These are phyloP conservation scores for Elsinoe australis DNA, from an alignment of 2,329 filamentous ascomycete species.

Conservation along the genomic window DNA sequence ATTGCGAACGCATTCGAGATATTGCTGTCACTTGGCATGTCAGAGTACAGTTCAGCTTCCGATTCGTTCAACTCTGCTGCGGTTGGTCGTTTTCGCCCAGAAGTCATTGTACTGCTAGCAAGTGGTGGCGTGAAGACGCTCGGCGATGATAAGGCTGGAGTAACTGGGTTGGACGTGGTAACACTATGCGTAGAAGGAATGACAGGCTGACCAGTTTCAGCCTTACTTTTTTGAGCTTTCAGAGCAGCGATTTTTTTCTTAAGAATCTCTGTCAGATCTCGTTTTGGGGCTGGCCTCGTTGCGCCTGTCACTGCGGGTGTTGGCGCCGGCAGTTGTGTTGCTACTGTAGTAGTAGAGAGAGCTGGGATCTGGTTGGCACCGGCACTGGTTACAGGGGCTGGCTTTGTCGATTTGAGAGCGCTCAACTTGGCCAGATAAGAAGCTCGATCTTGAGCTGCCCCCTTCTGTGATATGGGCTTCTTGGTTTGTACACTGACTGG, in stretches of 20 bases:
- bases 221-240: conserved; percentile 2
- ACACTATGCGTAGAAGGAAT: neutral
- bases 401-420: conserved; percentile 12
- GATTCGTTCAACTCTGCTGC: conserved; percentile 9
- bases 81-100: neutral
- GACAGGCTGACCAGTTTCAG: neutral
- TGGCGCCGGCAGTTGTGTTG: neutral
- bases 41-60: neutral
- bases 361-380: neutral
- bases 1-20: no score
- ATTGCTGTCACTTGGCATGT: neutral
- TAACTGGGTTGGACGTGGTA: neutral
- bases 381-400: no score
- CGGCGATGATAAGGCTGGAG: neutral
- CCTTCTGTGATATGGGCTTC: neutral
- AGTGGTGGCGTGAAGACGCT: neutral
- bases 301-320: neutral
- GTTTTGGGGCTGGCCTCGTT: neutral
- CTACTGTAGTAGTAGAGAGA: neutral
- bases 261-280: conserved; percentile 5
- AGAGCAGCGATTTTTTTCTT: conserved; percentile 7
- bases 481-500: neutral
- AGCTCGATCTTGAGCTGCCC: neutral
- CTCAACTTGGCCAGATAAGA: neutral
- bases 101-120: neutral